Conservation (phyloP, 306 rosid genomes). For the Acacia crassicarpa region DNA sequence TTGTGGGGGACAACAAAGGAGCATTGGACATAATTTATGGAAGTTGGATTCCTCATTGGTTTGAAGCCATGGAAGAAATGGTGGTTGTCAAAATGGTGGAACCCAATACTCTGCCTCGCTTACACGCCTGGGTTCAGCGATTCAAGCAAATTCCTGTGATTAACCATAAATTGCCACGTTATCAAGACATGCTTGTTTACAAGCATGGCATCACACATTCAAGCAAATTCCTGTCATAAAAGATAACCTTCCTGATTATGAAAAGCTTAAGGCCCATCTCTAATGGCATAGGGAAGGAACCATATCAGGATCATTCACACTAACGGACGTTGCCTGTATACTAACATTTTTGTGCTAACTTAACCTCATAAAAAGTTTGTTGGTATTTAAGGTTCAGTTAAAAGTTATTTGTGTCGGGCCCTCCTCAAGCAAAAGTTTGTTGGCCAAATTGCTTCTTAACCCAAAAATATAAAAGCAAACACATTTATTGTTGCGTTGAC, state of each 20-base stretch:
- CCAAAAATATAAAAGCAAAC: too few relatives aligned
- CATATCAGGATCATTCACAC: too few relatives aligned
- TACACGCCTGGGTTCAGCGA: not conserved
- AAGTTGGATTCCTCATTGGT: not conserved
- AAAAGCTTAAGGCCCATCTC: not conserved
- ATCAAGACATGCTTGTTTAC: not conserved
- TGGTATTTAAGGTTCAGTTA: too few relatives aligned
- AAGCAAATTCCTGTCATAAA: not conserved
- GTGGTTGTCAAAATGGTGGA: not conserved
- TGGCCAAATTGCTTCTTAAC: too few relatives aligned
- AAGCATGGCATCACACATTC: constrained; percentile 10
- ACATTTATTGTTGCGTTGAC: too few relatives aligned
- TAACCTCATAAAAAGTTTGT: too few relatives aligned
- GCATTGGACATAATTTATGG: not conserved
- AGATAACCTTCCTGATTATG: constrained; percentile 25
- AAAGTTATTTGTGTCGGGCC: too few relatives aligned
- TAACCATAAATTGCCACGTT: not conserved
- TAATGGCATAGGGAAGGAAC: constrained; percentile 8
- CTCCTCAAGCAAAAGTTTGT: too few relatives aligned
- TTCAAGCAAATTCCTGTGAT: not conserved
- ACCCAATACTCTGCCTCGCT: not conserved
- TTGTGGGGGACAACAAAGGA: not conserved
- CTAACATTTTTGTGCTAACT: too few relatives aligned
- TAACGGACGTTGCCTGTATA: too few relatives aligned
- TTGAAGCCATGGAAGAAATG: not conserved